phyloP scores from a whole-genome alignment of 1,284 basidiomycete genomes.

The Schizophyllum commune region DNA sequence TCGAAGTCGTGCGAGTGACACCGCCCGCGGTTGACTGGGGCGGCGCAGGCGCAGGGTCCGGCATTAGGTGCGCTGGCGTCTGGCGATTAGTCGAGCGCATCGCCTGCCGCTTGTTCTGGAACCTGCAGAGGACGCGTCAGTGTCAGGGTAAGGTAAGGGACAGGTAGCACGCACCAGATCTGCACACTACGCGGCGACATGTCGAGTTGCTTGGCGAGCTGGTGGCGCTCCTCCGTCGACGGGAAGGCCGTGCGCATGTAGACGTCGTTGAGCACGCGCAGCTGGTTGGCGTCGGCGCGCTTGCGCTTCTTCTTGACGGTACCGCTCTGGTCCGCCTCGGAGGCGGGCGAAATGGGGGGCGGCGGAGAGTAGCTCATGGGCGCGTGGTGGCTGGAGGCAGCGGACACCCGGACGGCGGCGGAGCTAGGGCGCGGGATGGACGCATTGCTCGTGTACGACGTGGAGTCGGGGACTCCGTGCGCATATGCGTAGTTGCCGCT shows the following conservation, averaged over 20 bases:
- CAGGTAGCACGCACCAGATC: slow-evolving; percentile 54
- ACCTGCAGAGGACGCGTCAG: slow-evolving; percentile 39
- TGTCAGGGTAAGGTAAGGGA: slow-evolving; percentile 10
- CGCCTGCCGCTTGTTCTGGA: slow-evolving; percentile 78
- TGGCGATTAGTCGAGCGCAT: slow-evolving; percentile 70
- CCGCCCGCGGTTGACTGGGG: neutral
- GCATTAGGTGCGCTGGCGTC: neutral
- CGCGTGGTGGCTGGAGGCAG: neutral
- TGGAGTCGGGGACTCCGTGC: neutral
- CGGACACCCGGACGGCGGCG: neutral
- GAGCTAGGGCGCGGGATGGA: neutral
- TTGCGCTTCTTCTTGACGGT: slow-evolving; percentile 82
- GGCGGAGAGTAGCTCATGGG: slow-evolving; percentile 11
- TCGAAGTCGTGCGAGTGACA: neutral
- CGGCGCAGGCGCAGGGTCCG: neutral
- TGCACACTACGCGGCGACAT: slow-evolving; percentile 81
- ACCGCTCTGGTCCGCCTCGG: slow-evolving; percentile 33
- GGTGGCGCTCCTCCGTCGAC: slow-evolving; percentile 74
- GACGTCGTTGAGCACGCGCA: slow-evolving; percentile 72
- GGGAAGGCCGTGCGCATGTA: slow-evolving; percentile 77
- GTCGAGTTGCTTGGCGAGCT: slow-evolving; percentile 65
- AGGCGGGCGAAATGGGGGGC: slow-evolving; percentile 26
- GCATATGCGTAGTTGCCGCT: neutral
- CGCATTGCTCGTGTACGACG: neutral
- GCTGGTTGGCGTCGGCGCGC: slow-evolving; percentile 69